phyloP scores from a whole-genome alignment of 2,329 filamentous ascomycete species.

The Juglanconis juglandina region DNA sequence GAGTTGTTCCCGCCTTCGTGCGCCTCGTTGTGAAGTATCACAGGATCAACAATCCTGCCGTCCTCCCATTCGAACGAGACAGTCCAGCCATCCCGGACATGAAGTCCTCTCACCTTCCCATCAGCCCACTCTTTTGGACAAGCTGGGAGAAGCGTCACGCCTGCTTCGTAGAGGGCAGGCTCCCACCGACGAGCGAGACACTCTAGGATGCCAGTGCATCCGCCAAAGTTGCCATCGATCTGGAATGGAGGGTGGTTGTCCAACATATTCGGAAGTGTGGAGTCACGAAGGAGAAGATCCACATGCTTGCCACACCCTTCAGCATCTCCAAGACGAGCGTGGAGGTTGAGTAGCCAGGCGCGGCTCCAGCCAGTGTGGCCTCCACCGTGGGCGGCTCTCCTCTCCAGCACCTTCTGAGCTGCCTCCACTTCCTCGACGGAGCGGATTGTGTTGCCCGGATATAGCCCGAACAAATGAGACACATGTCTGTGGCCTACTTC shows the following conservation, averaged over 20 bases:
- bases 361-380: slow-evolving; percentile 51
- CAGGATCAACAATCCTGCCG: slow-evolving; percentile 15
- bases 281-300: slow-evolving; percentile 35
- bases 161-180: slow-evolving; percentile 18
- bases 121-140: slow-evolving; percentile 32
- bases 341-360: slow-evolving; percentile 48
- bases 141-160: slow-evolving; percentile 35
- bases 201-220: slow-evolving; percentile 43
- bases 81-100: slow-evolving; percentile 33
- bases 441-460: slow-evolving; percentile 39
- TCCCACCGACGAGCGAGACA: slow-evolving; percentile 39
- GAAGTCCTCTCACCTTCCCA: slow-evolving; percentile 32
- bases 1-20: neutral
- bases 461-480: slow-evolving; percentile 47
- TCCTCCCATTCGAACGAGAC: slow-evolving; percentile 36
- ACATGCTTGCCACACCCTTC: slow-evolving; percentile 36
- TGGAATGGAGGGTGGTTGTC: slow-evolving; percentile 46
- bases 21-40: neutral
- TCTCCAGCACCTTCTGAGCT: slow-evolving; percentile 27
- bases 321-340: slow-evolving; percentile 39
- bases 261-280: slow-evolving; percentile 42
- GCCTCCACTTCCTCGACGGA: slow-evolving; percentile 25
- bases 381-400: slow-evolving; percentile 32
- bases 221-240: slow-evolving; percentile 49
- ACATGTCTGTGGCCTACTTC: slow-evolving; percentile 50